A percentile compares a stretch with the other conserved stretches of the same genome.
Conservation (phyloP, 805 yeast species). For the Blastobotrys terrestris region DNA sequence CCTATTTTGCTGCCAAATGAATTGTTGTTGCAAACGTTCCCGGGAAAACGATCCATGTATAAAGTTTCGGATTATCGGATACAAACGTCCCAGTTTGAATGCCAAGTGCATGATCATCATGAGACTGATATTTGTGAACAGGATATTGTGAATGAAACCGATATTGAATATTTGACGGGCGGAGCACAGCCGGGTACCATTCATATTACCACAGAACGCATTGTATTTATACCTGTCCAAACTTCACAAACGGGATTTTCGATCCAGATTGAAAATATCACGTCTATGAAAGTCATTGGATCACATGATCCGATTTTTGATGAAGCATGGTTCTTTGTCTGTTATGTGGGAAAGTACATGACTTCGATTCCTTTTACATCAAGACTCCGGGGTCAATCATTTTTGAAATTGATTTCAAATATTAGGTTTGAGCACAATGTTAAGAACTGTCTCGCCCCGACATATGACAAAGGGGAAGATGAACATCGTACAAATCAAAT, state of each 20-base stretch:
- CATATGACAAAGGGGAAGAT: conserved; percentile 12
- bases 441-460: conserved; percentile 27
- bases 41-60: conserved; percentile 18
- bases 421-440: conserved; percentile 29
- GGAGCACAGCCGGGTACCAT: conserved; percentile 15
- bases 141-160: conserved; percentile 7
- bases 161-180: conserved; percentile 13
- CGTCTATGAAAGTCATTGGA: conserved; percentile 16
- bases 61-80: conserved; percentile 10
- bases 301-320: not conserved
- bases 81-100: conserved; percentile 11
- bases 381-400: conserved; percentile 20
- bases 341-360: conserved; percentile 18
- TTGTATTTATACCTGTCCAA: conserved; percentile 20
- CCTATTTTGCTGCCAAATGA: conserved; percentile 29
- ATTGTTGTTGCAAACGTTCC: conserved; percentile 23
- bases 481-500: not conserved
- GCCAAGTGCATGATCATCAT: conserved; percentile 7
- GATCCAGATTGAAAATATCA: conserved; percentile 14
- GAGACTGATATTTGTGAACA: not conserved
- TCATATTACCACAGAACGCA: conserved; percentile 24
- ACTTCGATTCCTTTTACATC: conserved; percentile 27
- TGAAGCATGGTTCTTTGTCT: conserved; percentile 16
- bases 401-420: conserved; percentile 25
- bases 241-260: conserved; percentile 13